These are phyloP conservation scores for Paecilomyces niveus DNA, from an alignment of 2,329 filamentous ascomycete genomes.

Conservation along the genomic window DNA sequence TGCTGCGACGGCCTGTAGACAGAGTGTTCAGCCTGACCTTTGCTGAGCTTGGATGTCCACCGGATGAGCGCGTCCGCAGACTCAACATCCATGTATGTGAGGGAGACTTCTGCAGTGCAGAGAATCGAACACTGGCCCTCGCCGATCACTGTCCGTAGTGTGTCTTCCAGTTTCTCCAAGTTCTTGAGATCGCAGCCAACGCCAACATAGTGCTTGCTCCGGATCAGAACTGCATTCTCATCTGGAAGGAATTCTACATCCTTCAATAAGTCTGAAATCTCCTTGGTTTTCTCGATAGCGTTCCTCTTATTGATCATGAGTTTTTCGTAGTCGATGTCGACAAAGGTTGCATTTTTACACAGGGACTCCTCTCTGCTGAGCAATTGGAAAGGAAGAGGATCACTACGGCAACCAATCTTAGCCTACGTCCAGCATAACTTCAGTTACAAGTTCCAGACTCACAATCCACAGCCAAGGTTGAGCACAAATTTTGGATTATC, in stretches of 20 bases:
- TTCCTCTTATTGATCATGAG: constrained; percentile 68
- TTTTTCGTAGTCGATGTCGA: constrained; percentile 81
- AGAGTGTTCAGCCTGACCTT: constrained; percentile 45
- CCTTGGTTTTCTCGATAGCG: constrained; percentile 57
- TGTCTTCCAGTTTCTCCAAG: constrained; percentile 51
- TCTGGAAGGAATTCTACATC: constrained; percentile 32
- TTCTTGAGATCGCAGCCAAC: constrained; percentile 76
- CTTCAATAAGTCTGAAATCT: constrained; percentile 49
- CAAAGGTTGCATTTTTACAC: constrained; percentile 57
- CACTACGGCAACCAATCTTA: constrained; percentile 47
- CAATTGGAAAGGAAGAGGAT: constrained; percentile 80
- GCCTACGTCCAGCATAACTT: constrained; percentile 12
- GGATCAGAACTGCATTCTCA: constrained; percentile 44
- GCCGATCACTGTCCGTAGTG: constrained; percentile 54
- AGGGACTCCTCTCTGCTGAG: constrained; percentile 57
- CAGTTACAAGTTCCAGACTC: constrained; percentile 37
- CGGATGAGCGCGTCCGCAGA: constrained; percentile 66
- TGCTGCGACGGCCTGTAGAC: not conserved
- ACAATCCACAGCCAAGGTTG: constrained; percentile 88
- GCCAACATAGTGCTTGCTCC: constrained; percentile 66
- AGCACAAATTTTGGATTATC: constrained; percentile 64
- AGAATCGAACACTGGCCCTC: constrained; percentile 57
- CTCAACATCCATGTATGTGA: constrained; percentile 77
- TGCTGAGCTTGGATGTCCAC: constrained; percentile 66
- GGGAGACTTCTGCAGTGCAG: constrained; percentile 82